Base-by-base conservation (phyloP, 2,329 filamentous ascomycete genomes). In the Fusarium humuli region DNA sequence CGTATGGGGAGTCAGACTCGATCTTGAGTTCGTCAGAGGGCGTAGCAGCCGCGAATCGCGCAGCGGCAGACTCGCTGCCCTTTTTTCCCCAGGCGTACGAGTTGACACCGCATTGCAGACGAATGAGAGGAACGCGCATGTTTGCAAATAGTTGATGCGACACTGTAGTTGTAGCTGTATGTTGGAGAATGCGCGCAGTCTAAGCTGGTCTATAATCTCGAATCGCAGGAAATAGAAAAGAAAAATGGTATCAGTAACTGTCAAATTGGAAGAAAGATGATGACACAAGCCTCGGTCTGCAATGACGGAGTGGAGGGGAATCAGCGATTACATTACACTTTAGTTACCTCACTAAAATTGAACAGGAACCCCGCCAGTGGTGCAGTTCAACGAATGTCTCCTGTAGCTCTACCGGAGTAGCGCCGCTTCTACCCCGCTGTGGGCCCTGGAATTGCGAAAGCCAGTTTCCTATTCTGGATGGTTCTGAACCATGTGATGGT, bases 71-170 rank as follows among this genome's bases (percentile, higher is more conserved):
- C 61, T 92, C 88, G 67, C 88, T 88, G 76, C 96, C 96, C 77
- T 94, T 88, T 86, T 99, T 99, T 72, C 95, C 96, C 96, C 96
- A 99, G 84, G 98, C 96, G 80, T 99, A 99, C 81, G 94, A 98
- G 82, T 98, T 98, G 78, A 97, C 94, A 77, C 95, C 96, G 83
- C 92, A 94, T 80, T 92, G 90, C 72, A 98, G 89, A 74, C 94
- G 90, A 79, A 97, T 87, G 56, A 98, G 84, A 76, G 95, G 94
- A 67, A 96, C 89, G 78, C 92, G 92, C 87, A 94, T 84, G 27
- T 57, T 66, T 41, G 56, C 30, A 34, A n/a, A n/a, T 41, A 48
- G 25, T 58, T 44, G 53, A 55, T 71, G 60, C 50, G 49, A 65
- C 30, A 50, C 12, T 49, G 59, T 34, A 48, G 23, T 9, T 41